Evolutionary conservation across 1,284 basidiomycete species (phyloP), one percentile per base, ranked within the genome.

Genomic region (Ceratorhiza oryzae-sativae): DNA sequence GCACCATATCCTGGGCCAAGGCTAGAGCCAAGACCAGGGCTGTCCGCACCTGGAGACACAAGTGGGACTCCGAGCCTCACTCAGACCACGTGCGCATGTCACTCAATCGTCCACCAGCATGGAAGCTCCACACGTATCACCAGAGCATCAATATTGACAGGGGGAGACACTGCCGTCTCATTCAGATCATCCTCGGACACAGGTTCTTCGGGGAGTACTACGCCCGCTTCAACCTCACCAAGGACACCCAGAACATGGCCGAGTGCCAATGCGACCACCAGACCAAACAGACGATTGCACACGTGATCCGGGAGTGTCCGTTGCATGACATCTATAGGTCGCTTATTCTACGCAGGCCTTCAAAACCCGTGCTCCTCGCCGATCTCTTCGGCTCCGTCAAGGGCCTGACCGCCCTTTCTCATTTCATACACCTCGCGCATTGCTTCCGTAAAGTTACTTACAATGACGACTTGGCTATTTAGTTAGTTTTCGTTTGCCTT

Each of bases 171-270:
- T 55, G 23, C 23, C 55, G 55, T 32, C 55, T 56, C 30, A 56
- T 34, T 6, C 55, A 56, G 32, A 10, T 34, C 55, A 36, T 56
- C n/a, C 13, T 60, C 3, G 58, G 39, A 4, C 58, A 60, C 41
- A n/a, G 58, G 3, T 60, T 60, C 25, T 41, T 60, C 18, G 58
- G 58, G 10, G 36, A 60, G 15, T 60, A 45, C 18, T 60, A 41
- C 10, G 9, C 6, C 3, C 36, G 58, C 41, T 20, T n/a, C 20
- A 8, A 15, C 18, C 8, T 12, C 8, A 48, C 9, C 18, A 20
- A 20, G 5, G 36, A 23, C 18, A 18, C 58, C 20, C 4, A 8
- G 12, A 20, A 23, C 18, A 9, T n/a, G 18, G 46, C 8, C 10
- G 23, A 9, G 13, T 48, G 46, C 23, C 20, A 12, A 23, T 51